phyloP scores from a whole-genome alignment of 2,329 filamentous ascomycete species.

The Beauveria asiatica region DNA sequence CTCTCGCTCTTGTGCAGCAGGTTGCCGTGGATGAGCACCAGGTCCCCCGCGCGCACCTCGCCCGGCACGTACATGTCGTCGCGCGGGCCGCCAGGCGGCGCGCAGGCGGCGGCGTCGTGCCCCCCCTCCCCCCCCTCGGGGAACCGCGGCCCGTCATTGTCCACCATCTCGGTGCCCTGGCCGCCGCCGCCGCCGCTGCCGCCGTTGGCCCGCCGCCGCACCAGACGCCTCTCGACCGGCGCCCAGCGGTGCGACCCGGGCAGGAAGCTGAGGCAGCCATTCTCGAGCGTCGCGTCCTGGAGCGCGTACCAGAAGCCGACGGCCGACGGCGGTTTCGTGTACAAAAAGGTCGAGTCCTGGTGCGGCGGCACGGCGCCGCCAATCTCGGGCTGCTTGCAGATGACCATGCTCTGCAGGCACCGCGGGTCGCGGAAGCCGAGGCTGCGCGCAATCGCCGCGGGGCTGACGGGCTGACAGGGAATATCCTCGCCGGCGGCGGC shows the following conservation, averaged over 20 bases:
- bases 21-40: conserved; percentile 95
- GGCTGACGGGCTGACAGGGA: conserved; percentile 22
- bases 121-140: conserved; percentile 38
- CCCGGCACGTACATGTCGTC: conserved; percentile 63
- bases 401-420: conserved; percentile 89
- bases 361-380: conserved; percentile 86
- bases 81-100: conserved; percentile 26
- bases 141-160: conserved; percentile 58
- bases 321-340: conserved; percentile 79
- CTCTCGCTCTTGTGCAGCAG: conserved; percentile 92
- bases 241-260: conserved; percentile 72
- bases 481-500: not conserved
- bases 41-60: conserved; percentile 81
- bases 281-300: conserved; percentile 78
- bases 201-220: conserved; percentile 51
- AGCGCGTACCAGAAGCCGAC: conserved; percentile 97
- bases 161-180: conserved; percentile 59
- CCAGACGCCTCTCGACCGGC: conserved; percentile 64
- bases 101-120: conserved; percentile 33
- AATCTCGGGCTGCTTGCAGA: conserved; percentile 96
- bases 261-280: conserved; percentile 83
- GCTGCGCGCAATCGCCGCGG: conserved; percentile 55
- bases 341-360: conserved; percentile 87
- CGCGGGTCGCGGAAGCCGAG: conserved; percentile 71
- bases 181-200: conserved; percentile 39